These are phyloP conservation scores for Lactarius indigo DNA, from an alignment of 768 basidiomycete genomes.

Conservation along the genomic window DNA sequence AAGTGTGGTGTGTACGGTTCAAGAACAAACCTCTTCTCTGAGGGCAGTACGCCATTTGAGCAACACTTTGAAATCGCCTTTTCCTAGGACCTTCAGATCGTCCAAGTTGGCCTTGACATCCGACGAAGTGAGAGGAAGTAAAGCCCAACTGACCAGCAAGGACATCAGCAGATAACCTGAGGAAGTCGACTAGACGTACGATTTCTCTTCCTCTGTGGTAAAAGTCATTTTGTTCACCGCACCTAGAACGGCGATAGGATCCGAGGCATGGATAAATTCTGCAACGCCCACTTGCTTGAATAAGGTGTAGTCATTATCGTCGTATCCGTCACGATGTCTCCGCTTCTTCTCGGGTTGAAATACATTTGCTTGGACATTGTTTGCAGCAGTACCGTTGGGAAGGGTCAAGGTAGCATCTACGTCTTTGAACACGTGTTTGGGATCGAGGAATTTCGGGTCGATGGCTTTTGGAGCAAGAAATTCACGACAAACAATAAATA, in stretches of 20 bases:
- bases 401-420: slow-evolving; percentile 48
- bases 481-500: slow-evolving; percentile 96
- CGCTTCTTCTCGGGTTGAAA: slow-evolving; percentile 98
- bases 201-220: slow-evolving; percentile 78
- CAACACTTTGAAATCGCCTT: slow-evolving; percentile 92
- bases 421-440: slow-evolving; percentile 97
- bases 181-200: slow-evolving; percentile 40
- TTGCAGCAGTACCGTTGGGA: slow-evolving; percentile 53
- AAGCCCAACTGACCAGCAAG: slow-evolving; percentile 58
- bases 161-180: slow-evolving; percentile 10
- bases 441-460: slow-evolving; percentile 97
- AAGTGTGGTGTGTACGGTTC: slow-evolving; percentile 1
- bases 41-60: slow-evolving; percentile 88
- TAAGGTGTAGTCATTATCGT: slow-evolving; percentile 88
- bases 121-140: slow-evolving; percentile 62
- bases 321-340: slow-evolving; percentile 90
- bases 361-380: slow-evolving; percentile 81
- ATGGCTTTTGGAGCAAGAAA: slow-evolving; percentile 94
- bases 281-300: slow-evolving; percentile 69
- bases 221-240: slow-evolving; percentile 76
- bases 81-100: slow-evolving; percentile 95
- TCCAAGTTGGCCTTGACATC: slow-evolving; percentile 82
- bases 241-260: slow-evolving; percentile 80
- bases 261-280: slow-evolving; percentile 64
- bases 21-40: slow-evolving; percentile 74